phyloP scores from a whole-genome alignment of 78 protist species.

The Blattamonas nauphoetae region DNA sequence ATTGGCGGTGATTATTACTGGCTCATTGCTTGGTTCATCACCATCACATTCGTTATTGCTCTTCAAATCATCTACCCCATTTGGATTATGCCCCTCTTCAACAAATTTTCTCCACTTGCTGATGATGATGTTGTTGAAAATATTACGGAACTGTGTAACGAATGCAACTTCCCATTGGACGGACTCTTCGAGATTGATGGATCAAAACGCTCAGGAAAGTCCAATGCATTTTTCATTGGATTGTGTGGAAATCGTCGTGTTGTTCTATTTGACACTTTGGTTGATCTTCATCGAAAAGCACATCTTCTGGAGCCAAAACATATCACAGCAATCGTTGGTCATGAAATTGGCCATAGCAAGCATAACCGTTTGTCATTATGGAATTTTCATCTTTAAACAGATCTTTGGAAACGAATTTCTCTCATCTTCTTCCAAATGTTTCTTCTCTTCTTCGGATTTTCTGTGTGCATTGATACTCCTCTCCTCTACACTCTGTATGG shows the following conservation, averaged over 20 bases:
- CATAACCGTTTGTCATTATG: constrained; percentile 35
- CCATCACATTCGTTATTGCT: constrained; percentile 18
- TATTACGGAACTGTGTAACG: constrained; percentile 18
- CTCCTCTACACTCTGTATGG: neutral
- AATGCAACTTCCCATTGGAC: constrained; percentile 42
- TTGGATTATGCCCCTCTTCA: constrained; percentile 68
- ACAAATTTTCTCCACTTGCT: constrained; percentile 33
- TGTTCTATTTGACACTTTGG: constrained; percentile 68
- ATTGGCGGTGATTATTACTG: constrained; percentile 24
- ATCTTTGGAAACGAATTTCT: neutral
- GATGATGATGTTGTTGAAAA: neutral
- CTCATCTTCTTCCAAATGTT: constrained; percentile 17
- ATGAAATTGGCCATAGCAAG: constrained; percentile 71
- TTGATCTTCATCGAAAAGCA: constrained; percentile 18
- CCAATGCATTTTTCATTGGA: constrained; percentile 66
- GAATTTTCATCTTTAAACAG: too few relatives aligned
- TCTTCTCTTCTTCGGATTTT: constrained; percentile 13
- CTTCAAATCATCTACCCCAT: constrained; percentile 47
- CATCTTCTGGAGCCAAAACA: neutral
- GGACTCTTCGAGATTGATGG: constrained; percentile 50
- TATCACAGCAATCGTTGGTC: constrained; percentile 36
- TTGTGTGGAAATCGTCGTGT: constrained; percentile 61
- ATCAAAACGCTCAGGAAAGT: constrained; percentile 47
- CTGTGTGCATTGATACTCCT: neutral
- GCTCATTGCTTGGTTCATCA: constrained; percentile 32